Percentiles rank a stretch among this genome's conserved stretches.
phyloP scores from a whole-genome alignment of 805 yeast species.

The Wickerhamomyces silvicola region DNA sequence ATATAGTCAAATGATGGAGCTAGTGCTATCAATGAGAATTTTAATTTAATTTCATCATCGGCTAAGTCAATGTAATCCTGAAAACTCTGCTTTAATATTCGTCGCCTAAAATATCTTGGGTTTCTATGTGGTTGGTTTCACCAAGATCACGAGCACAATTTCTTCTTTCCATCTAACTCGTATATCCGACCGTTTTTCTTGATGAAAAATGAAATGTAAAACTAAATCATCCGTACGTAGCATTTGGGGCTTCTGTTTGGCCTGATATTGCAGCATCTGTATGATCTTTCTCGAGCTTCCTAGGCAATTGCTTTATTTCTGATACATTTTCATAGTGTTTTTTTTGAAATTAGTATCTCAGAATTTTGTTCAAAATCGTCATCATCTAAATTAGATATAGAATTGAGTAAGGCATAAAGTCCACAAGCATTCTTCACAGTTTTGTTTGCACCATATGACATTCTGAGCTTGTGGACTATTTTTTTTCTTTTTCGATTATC shows the following conservation, averaged over 20 bases:
- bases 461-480: constrained; percentile 16
- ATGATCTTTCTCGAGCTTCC: constrained; percentile 38
- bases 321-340: constrained; percentile 11
- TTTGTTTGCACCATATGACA: constrained; percentile 77
- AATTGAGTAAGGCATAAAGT: constrained; percentile 77
- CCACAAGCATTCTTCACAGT: constrained; percentile 90
- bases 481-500: constrained; percentile 29
- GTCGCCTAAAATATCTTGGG: constrained; percentile 47
- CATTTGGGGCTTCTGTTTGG: constrained; percentile 56
- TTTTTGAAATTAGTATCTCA: constrained; percentile 11
- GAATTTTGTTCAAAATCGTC: constrained; percentile 16
- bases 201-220: constrained; percentile 70
- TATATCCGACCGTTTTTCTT: constrained; percentile 53
- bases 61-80: constrained; percentile 61
- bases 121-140: constrained; percentile 21
- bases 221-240: constrained; percentile 44
- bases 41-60: constrained; percentile 50
- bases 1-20: constrained; percentile 43
- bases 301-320: constrained; percentile 34
- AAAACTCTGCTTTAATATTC: constrained; percentile 47
- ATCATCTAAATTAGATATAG: constrained; percentile 35
- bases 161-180: constrained; percentile 88
- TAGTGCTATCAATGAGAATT: constrained; percentile 74
- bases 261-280: constrained; percentile 33
- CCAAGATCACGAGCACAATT: constrained; percentile 67